Evolutionary conservation across 805 yeast species (phyloP).

Genomic region (Lipomyces sp.): DNA sequence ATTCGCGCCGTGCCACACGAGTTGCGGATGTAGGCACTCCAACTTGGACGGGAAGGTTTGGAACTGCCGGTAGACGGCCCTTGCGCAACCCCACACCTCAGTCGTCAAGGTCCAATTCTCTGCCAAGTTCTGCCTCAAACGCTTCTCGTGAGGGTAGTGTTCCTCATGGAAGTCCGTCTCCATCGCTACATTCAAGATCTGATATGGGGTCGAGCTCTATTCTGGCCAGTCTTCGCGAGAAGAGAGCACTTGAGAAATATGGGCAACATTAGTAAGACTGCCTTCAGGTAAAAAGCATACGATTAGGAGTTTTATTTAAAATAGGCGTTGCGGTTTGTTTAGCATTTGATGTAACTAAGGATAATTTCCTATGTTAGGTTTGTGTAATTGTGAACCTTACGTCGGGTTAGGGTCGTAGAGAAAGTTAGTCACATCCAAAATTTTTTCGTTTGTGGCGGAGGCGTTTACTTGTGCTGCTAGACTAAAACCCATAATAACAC

Average conservation of each 20-base stretch:
- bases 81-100: constrained; percentile 11
- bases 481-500: not conserved
- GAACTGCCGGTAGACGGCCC: constrained; percentile 47
- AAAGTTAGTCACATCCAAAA: not conserved
- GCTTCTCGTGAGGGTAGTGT: not conserved
- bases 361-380: too few relatives aligned
- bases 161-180: constrained; percentile 1
- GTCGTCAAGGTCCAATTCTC: not conserved
- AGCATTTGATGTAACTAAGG: not conserved
- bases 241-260: constrained; percentile 47
- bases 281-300: not conserved
- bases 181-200: constrained; percentile 39
- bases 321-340: not conserved
- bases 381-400: not conserved
- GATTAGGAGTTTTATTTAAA: not conserved
- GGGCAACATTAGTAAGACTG: not conserved
- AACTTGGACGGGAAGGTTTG: constrained; percentile 95
- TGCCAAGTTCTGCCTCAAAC: not conserved
- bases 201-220: constrained; percentile 52
- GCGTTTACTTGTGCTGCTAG: not conserved
- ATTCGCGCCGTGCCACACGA: constrained; percentile 61
- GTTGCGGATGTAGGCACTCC: constrained; percentile 71
- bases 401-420: not conserved
- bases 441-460: not conserved
- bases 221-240: constrained; percentile 54